Evolutionary conservation across 1,284 basidiomycete species (phyloP), one percentile per base, ranked within the genome.

Genomic region (Fomitopsis pinicola): DNA sequence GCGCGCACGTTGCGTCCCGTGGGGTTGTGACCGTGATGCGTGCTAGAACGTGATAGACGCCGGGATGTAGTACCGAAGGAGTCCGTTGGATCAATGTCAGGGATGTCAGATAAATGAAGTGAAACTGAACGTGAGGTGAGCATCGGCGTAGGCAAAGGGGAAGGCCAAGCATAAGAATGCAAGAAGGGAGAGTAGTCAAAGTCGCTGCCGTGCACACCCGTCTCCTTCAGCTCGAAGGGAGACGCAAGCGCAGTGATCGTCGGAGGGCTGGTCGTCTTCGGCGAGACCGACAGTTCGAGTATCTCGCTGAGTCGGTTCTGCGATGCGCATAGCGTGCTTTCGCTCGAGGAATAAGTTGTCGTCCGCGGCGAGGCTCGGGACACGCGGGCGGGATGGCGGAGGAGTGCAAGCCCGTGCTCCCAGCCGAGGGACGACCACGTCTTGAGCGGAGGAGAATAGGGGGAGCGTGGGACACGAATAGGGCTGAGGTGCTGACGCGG

Each of bases 401-500:
- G 52, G 35, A 54, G 35, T 54, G 52, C 52, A 54, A 38, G n/a
- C 52, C 52, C 35, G n/a, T 35, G 52, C 19, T 38, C 52, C 52
- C 52, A 40, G 35, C 52, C 52, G 17, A 35, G n/a, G 19, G 52
- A 26, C 35, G 52, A 54, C 52, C 52, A 54, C 33, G 35, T 54
- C 52, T 54, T 46, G 44, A n/a, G 33, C 45, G 59, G 53, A 52
- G 57, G 62, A 46, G 62, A 62, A 36, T 36, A 22, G 35, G 59
- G 57, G 42, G 58, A 40, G 46, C 59, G 62, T 45, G 63, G 61
- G 57, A 63, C 42, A 55, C 54, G 45, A 54, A 63, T 64, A 58
- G 65, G 62, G 63, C 61, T 59, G 59, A 60, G 36, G 58, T 55
- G 57, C 42, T 62, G 64, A 58, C 64, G 62, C 56, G 66, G 63